Evolutionary conservation across 1,284 basidiomycete genomes (phyloP), one percentile per base, ranked within the genome.

Genomic region (Sphaerobolus stellatus): DNA sequence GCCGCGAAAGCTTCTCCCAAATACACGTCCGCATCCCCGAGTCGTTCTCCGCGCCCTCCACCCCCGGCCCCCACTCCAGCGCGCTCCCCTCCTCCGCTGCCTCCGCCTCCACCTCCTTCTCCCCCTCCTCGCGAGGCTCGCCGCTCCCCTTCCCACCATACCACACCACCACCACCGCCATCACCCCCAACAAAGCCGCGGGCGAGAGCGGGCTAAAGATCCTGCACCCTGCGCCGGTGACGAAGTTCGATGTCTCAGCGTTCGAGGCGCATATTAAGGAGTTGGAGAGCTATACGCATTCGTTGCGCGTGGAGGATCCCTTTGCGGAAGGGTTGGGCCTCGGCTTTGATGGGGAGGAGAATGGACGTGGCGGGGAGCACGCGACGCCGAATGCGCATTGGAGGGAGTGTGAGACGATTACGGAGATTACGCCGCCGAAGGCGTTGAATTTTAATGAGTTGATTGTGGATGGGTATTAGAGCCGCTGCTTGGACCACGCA

Each of bases 391-490:
- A 13, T 18, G n/a, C n/a, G n/a, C n/a, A n/a, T n/a, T n/a, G n/a
- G n/a, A n/a, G n/a, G n/a, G n/a, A n/a, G n/a, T n/a, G n/a, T n/a
- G 22, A 43, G 4, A 22, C 28, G 14, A 22, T 18, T 5, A 20
- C 25, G 14, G 24, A 48, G 16, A 48, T 16, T 28, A 29, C 45
- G 14, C 25, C 41, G 20, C 25, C 45, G 9, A 22, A 29, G 14
- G 22, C 33, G 7, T 34, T 54, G 2, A 18, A 48, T 25, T 38
- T 54, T 22, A 54, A 54, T 28, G 52, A 54, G 34, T 27, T 54
- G 8, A 54, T 54, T 33, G 52, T 54, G 14, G 52, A 54, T 7
- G 33, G 29, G 8, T 54, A 54, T 28, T 52, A 22, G 41, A 3
- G 20, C 41, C 16, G 5, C 28, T 3, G 22, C 36, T n/a, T 22